Evolutionary conservation across 352 stramenopile species (phyloP).

Genomic region (Phytophthora hibernalis): DNA sequence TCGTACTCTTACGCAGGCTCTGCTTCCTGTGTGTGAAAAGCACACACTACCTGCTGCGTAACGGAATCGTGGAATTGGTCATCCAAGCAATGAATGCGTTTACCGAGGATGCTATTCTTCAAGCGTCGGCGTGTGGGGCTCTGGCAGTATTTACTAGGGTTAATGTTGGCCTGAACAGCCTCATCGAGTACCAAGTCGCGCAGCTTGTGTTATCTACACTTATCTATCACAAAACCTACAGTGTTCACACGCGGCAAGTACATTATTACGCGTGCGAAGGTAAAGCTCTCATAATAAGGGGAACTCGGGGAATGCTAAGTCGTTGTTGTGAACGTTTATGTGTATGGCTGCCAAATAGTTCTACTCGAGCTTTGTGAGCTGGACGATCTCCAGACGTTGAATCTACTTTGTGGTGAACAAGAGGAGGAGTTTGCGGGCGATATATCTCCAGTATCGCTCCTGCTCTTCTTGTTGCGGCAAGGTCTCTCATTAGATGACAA

Average conservation of each 20-base stretch:
- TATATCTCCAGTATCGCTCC: slow-evolving; percentile 66
- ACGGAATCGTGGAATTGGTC: slow-evolving; percentile 62
- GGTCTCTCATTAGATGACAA: slow-evolving; percentile 80
- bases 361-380: slow-evolving; percentile 78
- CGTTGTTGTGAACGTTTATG: background rate
- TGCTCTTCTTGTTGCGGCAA: slow-evolving; percentile 79
- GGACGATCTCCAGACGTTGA: slow-evolving; percentile 61
- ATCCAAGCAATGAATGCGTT: slow-evolving; percentile 71
- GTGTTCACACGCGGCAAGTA: slow-evolving; percentile 83
- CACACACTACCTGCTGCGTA: slow-evolving; percentile 58
- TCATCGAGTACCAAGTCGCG: slow-evolving; percentile 64
- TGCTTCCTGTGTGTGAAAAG: slow-evolving; percentile 78
- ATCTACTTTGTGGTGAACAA: slow-evolving; percentile 54
- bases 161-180: slow-evolving; percentile 49
- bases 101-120: slow-evolving; percentile 78
- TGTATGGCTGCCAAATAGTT: slow-evolving; percentile 35
- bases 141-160: slow-evolving; percentile 78
- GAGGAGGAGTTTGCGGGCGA: slow-evolving; percentile 47
- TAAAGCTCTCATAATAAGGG: slow-evolving; percentile 17
- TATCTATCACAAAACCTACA: slow-evolving; percentile 83
- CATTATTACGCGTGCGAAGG: slow-evolving; percentile 87
- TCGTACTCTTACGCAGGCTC: slow-evolving; percentile 73
- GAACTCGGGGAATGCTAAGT: slow-evolving; percentile 1
- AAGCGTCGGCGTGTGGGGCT: slow-evolving; percentile 76
- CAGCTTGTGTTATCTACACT: slow-evolving; percentile 74